Evolutionary conservation across 345 rosid species (phyloP).

Genomic region (Euclidium syriacum): DNA sequence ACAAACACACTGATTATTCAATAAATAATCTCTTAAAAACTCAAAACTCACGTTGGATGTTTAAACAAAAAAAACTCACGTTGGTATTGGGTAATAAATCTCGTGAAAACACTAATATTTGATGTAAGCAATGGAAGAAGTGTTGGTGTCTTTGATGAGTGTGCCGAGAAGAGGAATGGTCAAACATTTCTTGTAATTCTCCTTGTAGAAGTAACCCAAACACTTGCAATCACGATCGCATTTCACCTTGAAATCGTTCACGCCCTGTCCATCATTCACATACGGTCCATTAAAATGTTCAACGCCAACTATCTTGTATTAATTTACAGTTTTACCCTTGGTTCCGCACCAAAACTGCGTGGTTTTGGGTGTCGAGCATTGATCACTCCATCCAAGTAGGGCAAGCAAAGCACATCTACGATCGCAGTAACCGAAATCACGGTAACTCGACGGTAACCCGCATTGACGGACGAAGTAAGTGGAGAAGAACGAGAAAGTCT

Average conservation of each 20-base stretch:
- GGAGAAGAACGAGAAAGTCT: constrained; percentile 27
- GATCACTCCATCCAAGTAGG: constrained; percentile 32
- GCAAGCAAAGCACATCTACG: constrained; percentile 6
- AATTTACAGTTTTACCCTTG: background rate
- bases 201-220: constrained; percentile 52
- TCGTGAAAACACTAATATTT: constrained; percentile 13
- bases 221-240: constrained; percentile 56
- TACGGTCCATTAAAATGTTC: constrained; percentile 45
- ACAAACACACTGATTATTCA: background rate
- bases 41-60: background rate
- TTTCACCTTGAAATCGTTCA: constrained; percentile 34
- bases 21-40: background rate
- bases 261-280: constrained; percentile 40
- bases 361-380: constrained; percentile 17
- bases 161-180: constrained; percentile 24
- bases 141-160: constrained; percentile 20
- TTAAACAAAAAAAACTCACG: background rate
- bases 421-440: constrained; percentile 1
- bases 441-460: background rate
- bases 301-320: constrained; percentile 40
- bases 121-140: constrained; percentile 30
- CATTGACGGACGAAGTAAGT: background rate
- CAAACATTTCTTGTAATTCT: constrained; percentile 40
- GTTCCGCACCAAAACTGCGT: background rate
- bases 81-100: background rate